phyloP scores from a whole-genome alignment of 768 basidiomycete genomes.

The Paxillus rubicundulus region DNA sequence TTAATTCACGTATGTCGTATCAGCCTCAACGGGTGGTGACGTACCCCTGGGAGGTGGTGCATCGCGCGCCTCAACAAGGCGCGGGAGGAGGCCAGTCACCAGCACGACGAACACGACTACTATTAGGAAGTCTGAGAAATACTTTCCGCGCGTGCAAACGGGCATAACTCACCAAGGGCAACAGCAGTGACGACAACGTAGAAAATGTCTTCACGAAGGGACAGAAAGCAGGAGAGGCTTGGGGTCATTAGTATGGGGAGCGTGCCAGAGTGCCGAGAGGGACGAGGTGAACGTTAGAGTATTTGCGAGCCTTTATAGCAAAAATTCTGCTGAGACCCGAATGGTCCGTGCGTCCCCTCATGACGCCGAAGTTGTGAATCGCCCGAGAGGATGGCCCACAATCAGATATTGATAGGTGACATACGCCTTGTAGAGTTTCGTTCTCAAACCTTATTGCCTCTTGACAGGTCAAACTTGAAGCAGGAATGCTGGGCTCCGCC shows the following conservation, averaged over 20 bases:
- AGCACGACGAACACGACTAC: conserved; percentile 3
- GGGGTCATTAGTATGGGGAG: not conserved
- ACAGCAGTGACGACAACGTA: not conserved
- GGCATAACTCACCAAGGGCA: conserved; percentile 5
- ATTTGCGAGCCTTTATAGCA: too few relatives aligned
- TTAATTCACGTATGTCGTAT: not conserved
- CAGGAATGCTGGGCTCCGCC: too few relatives aligned
- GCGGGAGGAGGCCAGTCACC: not conserved
- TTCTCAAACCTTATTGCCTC: too few relatives aligned
- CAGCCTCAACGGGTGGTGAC: not conserved
- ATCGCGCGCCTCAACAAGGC: not conserved
- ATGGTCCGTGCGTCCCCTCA: too few relatives aligned
- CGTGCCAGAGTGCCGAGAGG: not conserved
- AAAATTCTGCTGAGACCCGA: too few relatives aligned
- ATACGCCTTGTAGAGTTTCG: too few relatives aligned
- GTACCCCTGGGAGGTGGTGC: not conserved
- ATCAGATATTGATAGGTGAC: too few relatives aligned
- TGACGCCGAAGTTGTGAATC: too few relatives aligned
- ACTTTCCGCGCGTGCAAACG: not conserved
- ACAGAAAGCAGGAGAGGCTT: not conserved
- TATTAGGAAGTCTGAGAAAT: not conserved
- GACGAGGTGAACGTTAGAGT: not conserved
- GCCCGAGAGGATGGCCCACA: too few relatives aligned
- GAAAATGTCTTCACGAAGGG: not conserved
- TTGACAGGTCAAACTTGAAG: too few relatives aligned